These are phyloP conservation scores for Vigna reflexopilosa DNA, from an alignment of 306 rosid genomes.

Conservation along the genomic window DNA sequence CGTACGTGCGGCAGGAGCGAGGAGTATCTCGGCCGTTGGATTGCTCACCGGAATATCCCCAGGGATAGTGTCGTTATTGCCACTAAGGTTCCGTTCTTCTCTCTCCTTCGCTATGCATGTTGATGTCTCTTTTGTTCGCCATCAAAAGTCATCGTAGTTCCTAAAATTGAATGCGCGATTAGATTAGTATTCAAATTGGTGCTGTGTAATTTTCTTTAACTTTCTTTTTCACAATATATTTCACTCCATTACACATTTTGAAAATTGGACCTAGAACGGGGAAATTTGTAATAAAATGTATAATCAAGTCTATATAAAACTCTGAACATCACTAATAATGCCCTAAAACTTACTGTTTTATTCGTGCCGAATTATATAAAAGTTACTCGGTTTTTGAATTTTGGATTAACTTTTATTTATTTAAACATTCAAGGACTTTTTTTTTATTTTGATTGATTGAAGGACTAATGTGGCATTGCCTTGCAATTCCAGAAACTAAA, in stretches of 20 bases:
- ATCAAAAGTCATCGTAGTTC: no score
- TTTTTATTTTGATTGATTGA: no score
- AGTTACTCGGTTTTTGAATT: background rate
- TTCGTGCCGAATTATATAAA: background rate
- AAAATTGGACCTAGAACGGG: no score
- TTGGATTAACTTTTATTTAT: background rate
- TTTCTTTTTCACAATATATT: no score
- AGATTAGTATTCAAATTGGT: background rate
- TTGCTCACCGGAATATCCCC: constrained; percentile 60
- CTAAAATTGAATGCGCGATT: background rate
- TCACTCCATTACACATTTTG: no score
- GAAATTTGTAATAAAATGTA: no score
- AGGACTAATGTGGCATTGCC: background rate
- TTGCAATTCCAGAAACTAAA: background rate
- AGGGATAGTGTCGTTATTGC: constrained; percentile 71
- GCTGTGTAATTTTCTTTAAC: no score
- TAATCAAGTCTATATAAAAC: background rate
- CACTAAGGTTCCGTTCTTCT: constrained; percentile 64
- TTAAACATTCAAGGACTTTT: no score
- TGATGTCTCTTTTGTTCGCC: background rate
- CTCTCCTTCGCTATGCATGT: background rate
- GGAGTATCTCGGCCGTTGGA: constrained; percentile 87
- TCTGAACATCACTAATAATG: background rate
- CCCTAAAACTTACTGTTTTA: background rate
- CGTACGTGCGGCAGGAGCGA: constrained; percentile 83